Evolutionary conservation across 2,329 filamentous ascomycete genomes (phyloP).

Genomic region (Rutstroemia sp.): DNA sequence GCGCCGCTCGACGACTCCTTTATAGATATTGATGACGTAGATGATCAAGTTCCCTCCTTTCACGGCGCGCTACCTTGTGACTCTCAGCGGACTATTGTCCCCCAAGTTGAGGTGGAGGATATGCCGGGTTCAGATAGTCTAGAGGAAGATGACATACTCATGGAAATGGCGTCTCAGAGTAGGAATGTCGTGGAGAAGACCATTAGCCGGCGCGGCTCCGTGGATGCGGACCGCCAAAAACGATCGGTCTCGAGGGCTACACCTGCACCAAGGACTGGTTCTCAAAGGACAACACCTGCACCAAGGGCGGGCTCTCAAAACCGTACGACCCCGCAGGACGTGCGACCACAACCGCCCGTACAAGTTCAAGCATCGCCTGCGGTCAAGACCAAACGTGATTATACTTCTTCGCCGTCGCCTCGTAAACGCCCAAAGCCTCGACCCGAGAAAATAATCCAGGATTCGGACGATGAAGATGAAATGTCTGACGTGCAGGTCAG

Average conservation of each 20-base stretch:
- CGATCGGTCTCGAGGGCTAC: neutral
- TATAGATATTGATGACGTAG: slow-evolving; percentile 28
- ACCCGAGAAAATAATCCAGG: slow-evolving; percentile 18
- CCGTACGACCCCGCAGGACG: neutral
- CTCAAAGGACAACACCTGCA: neutral
- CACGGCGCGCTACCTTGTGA: neutral
- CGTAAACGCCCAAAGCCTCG: slow-evolving; percentile 11
- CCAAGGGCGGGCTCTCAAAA: neutral
- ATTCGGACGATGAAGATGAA: slow-evolving; percentile 28
- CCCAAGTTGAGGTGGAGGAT: neutral
- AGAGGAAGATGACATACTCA: neutral
- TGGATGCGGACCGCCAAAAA: neutral
- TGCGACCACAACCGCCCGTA: slow-evolving; percentile 3
- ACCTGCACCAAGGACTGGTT: neutral
- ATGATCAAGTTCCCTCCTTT: neutral
- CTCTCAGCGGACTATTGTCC: slow-evolving; percentile 4
- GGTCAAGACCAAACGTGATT: slow-evolving; percentile 1
- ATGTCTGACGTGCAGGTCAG: slow-evolving; percentile 15
- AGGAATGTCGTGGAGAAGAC: neutral
- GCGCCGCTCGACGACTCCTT: slow-evolving; percentile 16
- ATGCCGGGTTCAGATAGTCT: neutral
- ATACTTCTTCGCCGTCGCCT: slow-evolving; percentile 10
- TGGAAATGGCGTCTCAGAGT: neutral
- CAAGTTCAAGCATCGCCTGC: slow-evolving; percentile 24
- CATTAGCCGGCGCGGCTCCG: neutral